Conservation (phyloP, 192 early-diverging fungal genomes). For the Backusella westeae region DNA sequence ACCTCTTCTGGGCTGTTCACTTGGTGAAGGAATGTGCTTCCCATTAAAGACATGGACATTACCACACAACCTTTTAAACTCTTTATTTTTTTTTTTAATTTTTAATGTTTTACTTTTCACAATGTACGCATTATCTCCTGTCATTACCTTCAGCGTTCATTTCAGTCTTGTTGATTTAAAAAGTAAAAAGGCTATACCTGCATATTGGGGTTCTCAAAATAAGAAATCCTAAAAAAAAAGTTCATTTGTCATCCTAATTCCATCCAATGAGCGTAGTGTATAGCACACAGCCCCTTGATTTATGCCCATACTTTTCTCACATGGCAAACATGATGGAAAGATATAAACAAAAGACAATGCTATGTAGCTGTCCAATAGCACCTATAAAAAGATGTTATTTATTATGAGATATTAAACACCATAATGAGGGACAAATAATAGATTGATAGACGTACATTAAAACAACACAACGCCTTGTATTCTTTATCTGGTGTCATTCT, state of each 20-base stretch:
- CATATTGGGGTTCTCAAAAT: background rate
- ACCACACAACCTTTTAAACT: background rate
- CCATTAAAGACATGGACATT: background rate
- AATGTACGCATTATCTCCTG: background rate
- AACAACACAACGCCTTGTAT: no score
- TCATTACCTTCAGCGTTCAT: background rate
- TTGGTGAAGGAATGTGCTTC: constrained; percentile 19
- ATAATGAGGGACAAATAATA: no score
- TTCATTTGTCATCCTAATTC: background rate
- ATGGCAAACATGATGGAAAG: background rate
- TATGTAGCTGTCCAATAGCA: background rate
- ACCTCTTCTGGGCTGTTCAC: constrained; percentile 21
- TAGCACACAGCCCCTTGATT: background rate
- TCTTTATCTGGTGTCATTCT: no score
- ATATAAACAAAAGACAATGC: background rate
- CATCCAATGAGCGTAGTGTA: background rate
- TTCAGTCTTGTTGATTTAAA: background rate
- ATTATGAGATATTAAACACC: no score
- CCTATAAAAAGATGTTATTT: no score
- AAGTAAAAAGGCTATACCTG: background rate
- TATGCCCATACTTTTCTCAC: background rate
- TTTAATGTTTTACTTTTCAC: background rate
- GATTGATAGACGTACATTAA: no score
- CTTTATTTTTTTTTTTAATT: background rate
- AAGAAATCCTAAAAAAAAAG: background rate